Evolutionary conservation across 108 stramenopile genomes (phyloP).

Genomic region (Fistulifera pelliculosa): DNA sequence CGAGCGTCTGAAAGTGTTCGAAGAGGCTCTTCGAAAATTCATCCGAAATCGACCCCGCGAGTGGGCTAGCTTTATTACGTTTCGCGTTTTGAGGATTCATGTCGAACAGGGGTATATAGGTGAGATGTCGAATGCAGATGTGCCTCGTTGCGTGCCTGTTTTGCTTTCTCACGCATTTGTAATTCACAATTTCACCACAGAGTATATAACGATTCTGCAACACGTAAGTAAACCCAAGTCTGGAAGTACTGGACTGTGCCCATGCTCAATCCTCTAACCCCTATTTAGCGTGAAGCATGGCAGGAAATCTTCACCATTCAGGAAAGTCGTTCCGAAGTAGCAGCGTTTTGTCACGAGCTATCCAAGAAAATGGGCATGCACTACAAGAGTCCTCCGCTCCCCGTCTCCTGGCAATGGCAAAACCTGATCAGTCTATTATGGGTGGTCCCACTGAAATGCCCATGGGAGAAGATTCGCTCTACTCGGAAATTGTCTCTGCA

Average conservation of each 20-base stretch:
- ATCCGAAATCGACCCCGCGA: conserved; percentile 34
- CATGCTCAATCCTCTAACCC: no score
- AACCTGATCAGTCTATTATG: no score
- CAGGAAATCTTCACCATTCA: conserved; percentile 21
- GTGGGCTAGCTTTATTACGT: conserved; percentile 42
- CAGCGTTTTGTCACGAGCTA: conserved; percentile 50
- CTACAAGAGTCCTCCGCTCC: conserved; percentile 54
- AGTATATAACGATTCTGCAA: background rate
- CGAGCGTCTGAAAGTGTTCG: conserved; percentile 38
- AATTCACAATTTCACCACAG: background rate
- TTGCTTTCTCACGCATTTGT: conserved; percentile 13
- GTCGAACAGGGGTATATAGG: conserved; percentile 54
- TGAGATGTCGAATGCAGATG: conserved; percentile 31
- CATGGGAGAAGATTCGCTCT: no score
- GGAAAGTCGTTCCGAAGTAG: conserved; percentile 49
- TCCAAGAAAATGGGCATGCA: conserved; percentile 55
- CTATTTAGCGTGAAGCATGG: conserved; percentile 12
- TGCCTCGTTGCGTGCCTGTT: conserved; percentile 21
- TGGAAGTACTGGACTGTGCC: conserved; percentile 9
- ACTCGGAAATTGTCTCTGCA: no score
- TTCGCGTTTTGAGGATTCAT: conserved; percentile 42
- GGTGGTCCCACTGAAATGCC: no score
- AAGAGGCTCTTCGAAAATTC: conserved; percentile 41
- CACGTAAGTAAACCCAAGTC: conserved; percentile 1
- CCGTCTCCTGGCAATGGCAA: conserved; percentile 34